Conservation (phyloP, 257 asterid species). For the Nicotiana otophora region DNA sequence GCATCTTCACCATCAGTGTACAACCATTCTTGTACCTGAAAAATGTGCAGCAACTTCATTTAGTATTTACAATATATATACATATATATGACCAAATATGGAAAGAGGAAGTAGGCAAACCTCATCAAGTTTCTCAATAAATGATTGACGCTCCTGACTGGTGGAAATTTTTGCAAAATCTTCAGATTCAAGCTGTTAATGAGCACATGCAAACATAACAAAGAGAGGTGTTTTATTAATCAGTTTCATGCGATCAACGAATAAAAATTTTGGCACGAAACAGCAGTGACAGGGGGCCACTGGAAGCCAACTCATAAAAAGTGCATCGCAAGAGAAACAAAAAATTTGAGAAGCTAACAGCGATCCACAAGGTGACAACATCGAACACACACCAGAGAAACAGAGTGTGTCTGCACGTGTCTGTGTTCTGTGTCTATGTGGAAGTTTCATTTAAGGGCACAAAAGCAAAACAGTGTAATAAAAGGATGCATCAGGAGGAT, state of each 20-base stretch:
- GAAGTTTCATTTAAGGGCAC: background rate
- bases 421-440: background rate
- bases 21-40: slow-evolving; percentile 96
- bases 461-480: slow-evolving; percentile 13
- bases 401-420: background rate
- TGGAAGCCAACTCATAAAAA: background rate
- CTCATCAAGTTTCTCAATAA: slow-evolving; percentile 84
- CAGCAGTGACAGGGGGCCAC: background rate
- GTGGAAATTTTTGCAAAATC: slow-evolving; percentile 71
- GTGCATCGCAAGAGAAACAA: background rate
- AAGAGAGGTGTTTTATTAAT: background rate
- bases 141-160: slow-evolving; percentile 72
- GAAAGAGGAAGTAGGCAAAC: slow-evolving; percentile 36
- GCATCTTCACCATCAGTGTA: slow-evolving; percentile 99
- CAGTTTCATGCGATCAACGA: background rate
- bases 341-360: background rate
- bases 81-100: background rate
- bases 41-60: slow-evolving; percentile 10
- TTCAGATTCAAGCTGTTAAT: slow-evolving; percentile 69
- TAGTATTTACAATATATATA: background rate
- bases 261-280: background rate
- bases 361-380: background rate
- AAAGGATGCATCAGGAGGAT: slow-evolving; percentile 8
- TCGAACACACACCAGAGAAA: background rate
- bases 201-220: background rate